Conservation (phyloP, 2,329 filamentous ascomycete genomes). For the Boeremia exigua region DNA sequence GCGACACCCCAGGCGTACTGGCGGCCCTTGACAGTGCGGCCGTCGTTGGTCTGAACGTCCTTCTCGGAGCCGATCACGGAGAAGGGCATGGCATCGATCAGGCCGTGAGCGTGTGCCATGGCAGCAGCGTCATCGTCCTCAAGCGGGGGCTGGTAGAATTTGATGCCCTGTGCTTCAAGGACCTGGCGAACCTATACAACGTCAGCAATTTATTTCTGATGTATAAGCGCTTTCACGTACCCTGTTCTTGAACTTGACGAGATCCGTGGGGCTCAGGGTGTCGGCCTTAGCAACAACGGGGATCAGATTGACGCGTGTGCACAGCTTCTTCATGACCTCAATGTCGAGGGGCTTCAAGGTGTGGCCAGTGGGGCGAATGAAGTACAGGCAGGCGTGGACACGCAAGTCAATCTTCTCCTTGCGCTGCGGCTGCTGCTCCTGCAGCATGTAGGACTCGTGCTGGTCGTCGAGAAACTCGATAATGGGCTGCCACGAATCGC, state of each 20-base stretch:
- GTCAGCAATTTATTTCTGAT: slow-evolving; percentile 18
- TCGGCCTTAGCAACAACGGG: slow-evolving; percentile 99
- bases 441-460: slow-evolving; percentile 99
- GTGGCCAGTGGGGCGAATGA: slow-evolving; percentile 98
- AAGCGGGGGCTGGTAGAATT: slow-evolving; percentile 97
- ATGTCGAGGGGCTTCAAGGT: slow-evolving; percentile 98
- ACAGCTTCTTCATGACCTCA: slow-evolving; percentile 99
- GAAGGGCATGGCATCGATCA: slow-evolving; percentile 98
- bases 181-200: slow-evolving; percentile 80
- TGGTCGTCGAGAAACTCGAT: slow-evolving; percentile 99
- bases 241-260: slow-evolving; percentile 93
- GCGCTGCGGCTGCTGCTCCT: slow-evolving; percentile 98
- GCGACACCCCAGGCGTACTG: slow-evolving; percentile 99
- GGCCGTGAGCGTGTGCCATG: slow-evolving; percentile 88
- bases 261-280: slow-evolving; percentile 89
- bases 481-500: slow-evolving; percentile 99
- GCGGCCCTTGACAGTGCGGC: slow-evolving; percentile 96
- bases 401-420: slow-evolving; percentile 99
- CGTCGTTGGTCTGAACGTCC: slow-evolving; percentile 95
- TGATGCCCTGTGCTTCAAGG: slow-evolving; percentile 98
- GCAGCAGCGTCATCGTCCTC: slow-evolving; percentile 98
- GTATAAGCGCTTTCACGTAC: slow-evolving; percentile 59
- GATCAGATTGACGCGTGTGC: slow-evolving; percentile 97
- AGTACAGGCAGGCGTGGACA: slow-evolving; percentile 98
- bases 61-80: slow-evolving; percentile 99